Conservation (phyloP, 2,329 filamentous ascomycete genomes). For the Sphaerulina musiva region DNA sequence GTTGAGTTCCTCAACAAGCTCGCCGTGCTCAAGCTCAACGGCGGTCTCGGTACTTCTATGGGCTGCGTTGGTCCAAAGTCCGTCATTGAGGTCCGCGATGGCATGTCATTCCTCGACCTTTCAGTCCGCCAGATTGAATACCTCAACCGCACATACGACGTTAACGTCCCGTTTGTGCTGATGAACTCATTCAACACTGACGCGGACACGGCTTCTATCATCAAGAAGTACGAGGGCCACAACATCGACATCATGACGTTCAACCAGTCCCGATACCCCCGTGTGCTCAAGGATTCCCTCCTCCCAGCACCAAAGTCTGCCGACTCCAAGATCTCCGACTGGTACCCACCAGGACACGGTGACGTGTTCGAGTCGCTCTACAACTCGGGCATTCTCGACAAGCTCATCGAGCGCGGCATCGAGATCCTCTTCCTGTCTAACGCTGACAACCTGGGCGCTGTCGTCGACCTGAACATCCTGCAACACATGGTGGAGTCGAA, state of each 20-base stretch:
- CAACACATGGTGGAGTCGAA: conserved; percentile 99
- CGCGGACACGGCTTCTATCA: conserved; percentile 94
- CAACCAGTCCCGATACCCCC: conserved; percentile 98
- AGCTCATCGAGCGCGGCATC: conserved; percentile 89
- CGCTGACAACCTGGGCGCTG: conserved; percentile 95
- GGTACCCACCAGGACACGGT: conserved; percentile 98
- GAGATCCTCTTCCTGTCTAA: conserved; percentile 99
- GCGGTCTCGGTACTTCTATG: conserved; percentile 98
- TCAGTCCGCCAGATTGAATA: conserved; percentile 98
- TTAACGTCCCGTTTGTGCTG: conserved; percentile 95
- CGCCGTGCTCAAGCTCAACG: conserved; percentile 97
- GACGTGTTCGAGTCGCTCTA: conserved; percentile 99
- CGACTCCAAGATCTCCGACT: conserved; percentile 84
- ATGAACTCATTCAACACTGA: conserved; percentile 99
- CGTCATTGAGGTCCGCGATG: conserved; percentile 97
- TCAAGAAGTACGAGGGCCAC: conserved; percentile 99
- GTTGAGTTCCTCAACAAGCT: conserved; percentile 95
- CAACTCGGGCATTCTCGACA: conserved; percentile 96
- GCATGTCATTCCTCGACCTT: conserved; percentile 99
- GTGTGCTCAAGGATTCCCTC: conserved; percentile 96
- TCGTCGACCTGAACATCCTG: conserved; percentile 94
- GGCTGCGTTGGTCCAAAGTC: conserved; percentile 99
- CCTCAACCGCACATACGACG: conserved; percentile 94
- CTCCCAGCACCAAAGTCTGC: conserved; percentile 88
- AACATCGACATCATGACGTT: conserved; percentile 99